Conservation (phyloP, 441 rosid species). For the Populus tomentosa region DNA sequence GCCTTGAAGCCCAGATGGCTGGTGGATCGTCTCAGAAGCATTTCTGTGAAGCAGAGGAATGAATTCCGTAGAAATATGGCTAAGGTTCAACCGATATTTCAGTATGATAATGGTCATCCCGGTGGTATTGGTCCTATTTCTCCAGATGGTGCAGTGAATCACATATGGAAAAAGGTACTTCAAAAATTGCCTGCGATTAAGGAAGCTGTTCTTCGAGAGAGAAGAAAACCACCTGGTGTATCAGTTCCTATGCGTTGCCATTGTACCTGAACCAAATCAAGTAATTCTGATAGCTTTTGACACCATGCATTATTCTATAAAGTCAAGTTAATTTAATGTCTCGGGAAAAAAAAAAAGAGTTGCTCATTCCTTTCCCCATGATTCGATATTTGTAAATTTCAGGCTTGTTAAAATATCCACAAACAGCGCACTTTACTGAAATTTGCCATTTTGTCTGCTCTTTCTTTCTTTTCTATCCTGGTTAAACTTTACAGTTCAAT, state of each 20-base stretch:
- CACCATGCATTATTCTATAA: neutral
- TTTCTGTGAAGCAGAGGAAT: constrained; percentile 48
- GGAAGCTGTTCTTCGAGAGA: constrained; percentile 63
- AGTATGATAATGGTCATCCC: constrained; percentile 54
- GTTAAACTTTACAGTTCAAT: neutral
- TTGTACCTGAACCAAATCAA: constrained; percentile 45
- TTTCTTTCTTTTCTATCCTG: neutral
- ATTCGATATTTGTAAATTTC: neutral
- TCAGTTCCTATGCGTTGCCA: constrained; percentile 75
- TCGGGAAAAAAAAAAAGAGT: too few species aligned
- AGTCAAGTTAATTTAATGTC: too few species aligned
- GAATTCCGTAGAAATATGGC: constrained; percentile 51
- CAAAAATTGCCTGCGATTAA: constrained; percentile 68
- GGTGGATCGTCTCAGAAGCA: constrained; percentile 47
- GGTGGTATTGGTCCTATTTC: constrained; percentile 69
- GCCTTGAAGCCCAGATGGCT: constrained; percentile 78
- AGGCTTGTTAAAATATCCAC: neutral
- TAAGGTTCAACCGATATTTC: constrained; percentile 49
- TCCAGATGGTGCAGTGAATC: constrained; percentile 74
- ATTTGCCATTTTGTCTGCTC: neutral
- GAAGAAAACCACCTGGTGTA: constrained; percentile 58
- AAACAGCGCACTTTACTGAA: too few species aligned
- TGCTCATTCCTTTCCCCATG: neutral
- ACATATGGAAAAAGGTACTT: constrained; percentile 77
- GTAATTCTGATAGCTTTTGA: neutral